These are phyloP conservation scores for Fusarium algeriense DNA, from an alignment of 2,329 filamentous ascomycete genomes.

Conservation along the genomic window DNA sequence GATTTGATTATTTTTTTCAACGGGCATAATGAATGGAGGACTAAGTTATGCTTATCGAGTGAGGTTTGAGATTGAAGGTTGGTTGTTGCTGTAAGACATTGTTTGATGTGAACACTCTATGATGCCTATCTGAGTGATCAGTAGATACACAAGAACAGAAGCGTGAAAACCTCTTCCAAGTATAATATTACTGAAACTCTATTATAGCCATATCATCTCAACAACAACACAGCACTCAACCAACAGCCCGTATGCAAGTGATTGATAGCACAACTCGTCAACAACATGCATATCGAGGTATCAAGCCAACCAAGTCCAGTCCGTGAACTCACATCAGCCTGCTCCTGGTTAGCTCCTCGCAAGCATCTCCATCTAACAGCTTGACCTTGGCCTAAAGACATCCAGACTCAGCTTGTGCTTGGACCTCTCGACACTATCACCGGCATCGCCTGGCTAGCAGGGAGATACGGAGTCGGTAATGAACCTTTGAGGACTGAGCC, in stretches of 20 bases:
- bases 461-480: not conserved
- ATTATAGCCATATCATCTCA: not conserved
- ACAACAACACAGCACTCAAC: not conserved
- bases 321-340: constrained; percentile 14
- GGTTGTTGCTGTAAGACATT: not conserved
- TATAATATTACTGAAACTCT: not conserved
- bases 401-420: constrained; percentile 24
- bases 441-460: constrained; percentile 17
- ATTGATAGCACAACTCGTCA: not conserved
- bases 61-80: not conserved
- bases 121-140: not conserved
- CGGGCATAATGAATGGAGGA: not conserved
- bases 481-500: not conserved
- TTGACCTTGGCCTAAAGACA: constrained; percentile 3
- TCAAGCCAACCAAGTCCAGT: not conserved
- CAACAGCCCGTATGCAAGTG: not conserved
- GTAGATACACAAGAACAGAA: not conserved
- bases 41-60: not conserved
- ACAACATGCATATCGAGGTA: not conserved
- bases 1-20: not conserved
- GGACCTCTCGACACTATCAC: constrained; percentile 13
- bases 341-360: constrained; percentile 15
- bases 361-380: not conserved
- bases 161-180: not conserved
- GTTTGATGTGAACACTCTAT: no score